Evolutionary conservation across 306 rosid species (phyloP).

Genomic region (Fragaria ananassa): DNA sequence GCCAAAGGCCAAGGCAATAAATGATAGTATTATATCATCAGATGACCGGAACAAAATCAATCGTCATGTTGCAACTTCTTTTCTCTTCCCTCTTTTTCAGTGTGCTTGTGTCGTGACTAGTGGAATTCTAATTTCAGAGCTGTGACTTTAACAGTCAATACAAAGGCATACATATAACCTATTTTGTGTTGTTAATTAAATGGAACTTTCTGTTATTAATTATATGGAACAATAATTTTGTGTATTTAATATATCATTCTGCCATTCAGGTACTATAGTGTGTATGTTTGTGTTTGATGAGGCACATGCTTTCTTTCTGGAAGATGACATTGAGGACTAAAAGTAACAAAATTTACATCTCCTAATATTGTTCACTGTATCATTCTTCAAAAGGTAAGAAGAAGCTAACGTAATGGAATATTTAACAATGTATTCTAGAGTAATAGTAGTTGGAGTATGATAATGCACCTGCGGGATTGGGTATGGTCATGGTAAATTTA

Average conservation of each 20-base stretch:
- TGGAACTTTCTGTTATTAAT: not conserved
- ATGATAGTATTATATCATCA: not conserved
- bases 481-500: not conserved
- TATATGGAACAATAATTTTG: not conserved
- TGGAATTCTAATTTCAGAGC: not conserved
- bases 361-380: not conserved
- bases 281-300: not conserved
- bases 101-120: not conserved
- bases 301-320: not conserved
- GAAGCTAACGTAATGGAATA: not conserved
- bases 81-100: not conserved
- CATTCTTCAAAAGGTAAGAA: not conserved
- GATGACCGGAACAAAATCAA: not conserved
- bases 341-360: not conserved
- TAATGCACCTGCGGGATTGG: not conserved
- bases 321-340: not conserved
- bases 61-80: not conserved
- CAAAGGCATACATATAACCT: not conserved
- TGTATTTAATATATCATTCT: not conserved
- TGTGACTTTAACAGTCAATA: not conserved
- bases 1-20: conserved; percentile 11
- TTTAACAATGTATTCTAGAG: not conserved
- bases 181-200: too few relatives aligned
- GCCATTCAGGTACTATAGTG: not conserved
- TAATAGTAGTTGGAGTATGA: not conserved